Conservation (phyloP, 2,329 filamentous ascomycete species). For the Beauveria sp. region DNA sequence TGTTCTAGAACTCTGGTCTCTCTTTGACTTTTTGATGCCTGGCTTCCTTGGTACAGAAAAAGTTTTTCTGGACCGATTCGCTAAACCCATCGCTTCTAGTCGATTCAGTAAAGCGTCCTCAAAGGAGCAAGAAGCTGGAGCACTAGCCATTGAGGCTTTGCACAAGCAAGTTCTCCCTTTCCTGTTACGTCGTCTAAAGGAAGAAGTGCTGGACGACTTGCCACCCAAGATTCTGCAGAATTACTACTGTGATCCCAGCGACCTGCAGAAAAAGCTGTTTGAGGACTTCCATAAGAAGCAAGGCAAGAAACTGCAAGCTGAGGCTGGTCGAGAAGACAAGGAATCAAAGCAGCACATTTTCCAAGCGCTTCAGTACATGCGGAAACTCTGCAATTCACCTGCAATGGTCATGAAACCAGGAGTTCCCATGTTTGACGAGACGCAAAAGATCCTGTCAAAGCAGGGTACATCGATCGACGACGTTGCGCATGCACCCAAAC, state of each 20-base stretch:
- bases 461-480: slow-evolving; percentile 80
- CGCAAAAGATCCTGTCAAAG: slow-evolving; percentile 69
- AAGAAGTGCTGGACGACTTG: slow-evolving; percentile 92
- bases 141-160: slow-evolving; percentile 91
- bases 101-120: slow-evolving; percentile 96
- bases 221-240: slow-evolving; percentile 98
- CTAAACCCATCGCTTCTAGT: slow-evolving; percentile 89
- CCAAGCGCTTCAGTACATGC: slow-evolving; percentile 98
- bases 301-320: slow-evolving; percentile 75
- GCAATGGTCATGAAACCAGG: slow-evolving; percentile 92
- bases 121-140: slow-evolving; percentile 95
- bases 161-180: slow-evolving; percentile 98
- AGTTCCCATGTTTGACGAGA: slow-evolving; percentile 82
- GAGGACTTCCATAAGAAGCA: slow-evolving; percentile 95
- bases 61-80: slow-evolving; percentile 92
- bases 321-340: slow-evolving; percentile 78
- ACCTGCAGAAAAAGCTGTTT: slow-evolving; percentile 89
- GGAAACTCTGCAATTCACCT: slow-evolving; percentile 96
- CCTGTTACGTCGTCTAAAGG: slow-evolving; percentile 89
- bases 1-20: slow-evolving; percentile 90
- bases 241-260: slow-evolving; percentile 96
- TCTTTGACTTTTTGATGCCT: slow-evolving; percentile 99
- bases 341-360: slow-evolving; percentile 98
- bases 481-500: slow-evolving; percentile 81
- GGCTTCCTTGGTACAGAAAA: slow-evolving; percentile 91